Evolutionary conservation across 192 early-diverging fungal genomes (phyloP).

Genomic region (Diversispora eburnea): DNA sequence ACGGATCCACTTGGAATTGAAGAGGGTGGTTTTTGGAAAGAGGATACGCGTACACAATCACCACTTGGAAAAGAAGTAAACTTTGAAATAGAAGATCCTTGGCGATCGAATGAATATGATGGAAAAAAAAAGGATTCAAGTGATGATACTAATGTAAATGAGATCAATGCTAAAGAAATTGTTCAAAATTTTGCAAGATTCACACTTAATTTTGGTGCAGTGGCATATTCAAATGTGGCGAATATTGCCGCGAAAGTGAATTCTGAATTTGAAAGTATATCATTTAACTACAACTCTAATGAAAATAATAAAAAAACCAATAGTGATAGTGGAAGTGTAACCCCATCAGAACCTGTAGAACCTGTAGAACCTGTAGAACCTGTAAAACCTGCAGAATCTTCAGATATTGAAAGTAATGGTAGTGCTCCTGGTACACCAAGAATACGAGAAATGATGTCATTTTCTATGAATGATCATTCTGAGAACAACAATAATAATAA

Average conservation of each 20-base stretch:
- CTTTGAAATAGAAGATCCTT: neutral
- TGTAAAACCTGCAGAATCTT: neutral
- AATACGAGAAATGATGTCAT: constrained; percentile 10
- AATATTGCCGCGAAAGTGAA: constrained; percentile 3
- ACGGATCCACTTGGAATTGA: neutral
- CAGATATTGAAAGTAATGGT: neutral
- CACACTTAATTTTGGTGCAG: constrained; percentile 16
- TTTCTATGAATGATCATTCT: neutral
- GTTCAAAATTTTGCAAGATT: constrained; percentile 10
- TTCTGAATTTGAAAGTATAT: too few species aligned
- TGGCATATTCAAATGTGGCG: constrained; percentile 18
- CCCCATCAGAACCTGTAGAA: neutral
- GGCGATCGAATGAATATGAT: neutral
- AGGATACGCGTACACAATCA: neutral
- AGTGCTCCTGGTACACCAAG: neutral
- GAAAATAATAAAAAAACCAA: neutral
- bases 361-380: neutral
- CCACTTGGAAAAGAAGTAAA: neutral
- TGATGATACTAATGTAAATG: neutral
- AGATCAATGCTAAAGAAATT: neutral
- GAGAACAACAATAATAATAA: neutral
- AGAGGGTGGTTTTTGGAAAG: neutral
- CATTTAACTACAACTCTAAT: too few species aligned
- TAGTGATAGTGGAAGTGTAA: neutral
- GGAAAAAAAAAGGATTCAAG: neutral